phyloP scores from a whole-genome alignment of 345 rosid genomes.

The Aquilaria malaccensis region DNA sequence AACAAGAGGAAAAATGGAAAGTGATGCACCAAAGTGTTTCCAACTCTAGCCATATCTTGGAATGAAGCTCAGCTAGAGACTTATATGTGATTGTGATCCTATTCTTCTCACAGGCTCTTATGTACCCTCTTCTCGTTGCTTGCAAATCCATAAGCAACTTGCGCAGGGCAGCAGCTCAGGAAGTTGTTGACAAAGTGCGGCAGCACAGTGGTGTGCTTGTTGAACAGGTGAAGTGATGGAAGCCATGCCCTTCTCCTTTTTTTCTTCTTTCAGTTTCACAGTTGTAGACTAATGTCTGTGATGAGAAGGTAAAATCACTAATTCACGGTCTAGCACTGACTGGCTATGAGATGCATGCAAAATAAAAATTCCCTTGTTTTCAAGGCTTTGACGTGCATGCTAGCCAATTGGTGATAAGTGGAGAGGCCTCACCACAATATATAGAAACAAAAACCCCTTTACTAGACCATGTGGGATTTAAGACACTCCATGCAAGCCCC shows the following conservation, averaged over 20 bases:
- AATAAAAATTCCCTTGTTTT: too few relatives aligned
- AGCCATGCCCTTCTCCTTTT: not conserved
- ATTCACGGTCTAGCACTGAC: too few relatives aligned
- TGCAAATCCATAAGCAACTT: conserved; percentile 96
- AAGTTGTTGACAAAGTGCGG: conserved; percentile 96
- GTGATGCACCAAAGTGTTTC: too few relatives aligned
- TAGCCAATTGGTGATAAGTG: too few relatives aligned
- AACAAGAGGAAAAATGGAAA: too few relatives aligned
- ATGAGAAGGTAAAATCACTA: too few relatives aligned
- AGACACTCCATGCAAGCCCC: too few relatives aligned
- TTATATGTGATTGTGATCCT: not conserved
- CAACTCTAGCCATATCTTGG: not conserved
- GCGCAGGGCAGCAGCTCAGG: conserved; percentile 91
- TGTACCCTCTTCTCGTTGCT: conserved; percentile 99
- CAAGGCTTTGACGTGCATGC: too few relatives aligned
- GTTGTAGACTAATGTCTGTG: not conserved
- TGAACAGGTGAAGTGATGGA: conserved; percentile 62
- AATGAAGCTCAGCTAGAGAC: not conserved
- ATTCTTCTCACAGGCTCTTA: conserved; percentile 66
- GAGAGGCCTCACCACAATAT: too few relatives aligned
- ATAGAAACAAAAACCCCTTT: too few relatives aligned
- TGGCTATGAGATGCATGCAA: too few relatives aligned
- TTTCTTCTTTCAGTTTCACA: conserved; percentile 1
- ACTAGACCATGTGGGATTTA: too few relatives aligned
- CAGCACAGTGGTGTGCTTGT: conserved; percentile 93